Percentiles rank a stretch among this genome's conserved stretches.
Evolutionary conservation across 2,329 filamentous ascomycete species (phyloP).

Genomic region (Fusarium pseudocircinatum): DNA sequence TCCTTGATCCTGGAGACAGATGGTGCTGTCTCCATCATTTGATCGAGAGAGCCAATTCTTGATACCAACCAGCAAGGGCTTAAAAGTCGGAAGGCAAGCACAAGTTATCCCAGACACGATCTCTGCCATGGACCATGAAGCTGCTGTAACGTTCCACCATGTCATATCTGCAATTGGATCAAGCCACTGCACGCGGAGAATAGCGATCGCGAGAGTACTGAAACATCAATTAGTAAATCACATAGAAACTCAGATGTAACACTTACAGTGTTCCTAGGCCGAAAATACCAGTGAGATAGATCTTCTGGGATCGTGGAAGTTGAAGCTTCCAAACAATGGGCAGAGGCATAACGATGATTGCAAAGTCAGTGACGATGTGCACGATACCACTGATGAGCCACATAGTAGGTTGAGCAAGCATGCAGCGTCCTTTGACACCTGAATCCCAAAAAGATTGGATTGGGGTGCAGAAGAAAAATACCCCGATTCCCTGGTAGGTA

Average conservation of each 20-base stretch:
- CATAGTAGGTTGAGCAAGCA: neutral
- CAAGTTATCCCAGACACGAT: slow-evolving; percentile 31
- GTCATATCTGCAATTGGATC: slow-evolving; percentile 8
- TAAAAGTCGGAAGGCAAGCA: slow-evolving; percentile 30
- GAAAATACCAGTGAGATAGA: slow-evolving; percentile 19
- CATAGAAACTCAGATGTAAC: accelerated
- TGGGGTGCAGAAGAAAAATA: neutral
- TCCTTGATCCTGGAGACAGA: neutral
- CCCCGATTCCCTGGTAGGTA: neutral
- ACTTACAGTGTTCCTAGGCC: slow-evolving; percentile 30
- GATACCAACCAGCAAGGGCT: neutral
- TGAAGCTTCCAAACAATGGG: slow-evolving; percentile 27
- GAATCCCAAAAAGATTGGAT: slow-evolving; percentile 23
- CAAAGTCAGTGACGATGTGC: slow-evolving; percentile 27
- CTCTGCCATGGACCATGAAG: slow-evolving; percentile 32
- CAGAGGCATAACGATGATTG: slow-evolving; percentile 22
- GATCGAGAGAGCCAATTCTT: neutral
- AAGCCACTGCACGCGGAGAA: slow-evolving; percentile 35
- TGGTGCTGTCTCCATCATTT: neutral
- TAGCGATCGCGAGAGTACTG: slow-evolving; percentile 20
- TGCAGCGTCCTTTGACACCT: slow-evolving; percentile 6
- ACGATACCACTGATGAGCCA: slow-evolving; percentile 22
- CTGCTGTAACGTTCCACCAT: slow-evolving; percentile 31
- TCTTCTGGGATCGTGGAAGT: slow-evolving; percentile 13
- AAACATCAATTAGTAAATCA: accelerated